Conservation (phyloP, 768 basidiomycete genomes). For the Lenzites betulinus region DNA sequence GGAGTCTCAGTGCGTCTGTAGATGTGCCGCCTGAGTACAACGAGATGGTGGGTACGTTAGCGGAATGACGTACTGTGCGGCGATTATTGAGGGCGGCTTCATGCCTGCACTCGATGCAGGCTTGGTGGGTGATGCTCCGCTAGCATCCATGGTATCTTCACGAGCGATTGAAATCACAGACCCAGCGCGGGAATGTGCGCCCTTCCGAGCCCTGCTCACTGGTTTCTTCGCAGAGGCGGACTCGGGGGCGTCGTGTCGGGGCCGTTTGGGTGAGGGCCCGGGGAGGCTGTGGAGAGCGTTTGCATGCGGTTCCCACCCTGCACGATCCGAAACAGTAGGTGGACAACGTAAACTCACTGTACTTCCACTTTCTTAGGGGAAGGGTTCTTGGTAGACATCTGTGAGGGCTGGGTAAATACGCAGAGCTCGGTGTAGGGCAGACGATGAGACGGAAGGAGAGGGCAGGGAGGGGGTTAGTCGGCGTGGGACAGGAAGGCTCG, state of each 20-base stretch:
- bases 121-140: slow-evolving; percentile 10
- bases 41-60: too few species aligned
- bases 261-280: slow-evolving; percentile 26
- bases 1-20: slow-evolving; percentile 22
- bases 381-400: slow-evolving; percentile 20
- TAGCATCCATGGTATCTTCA: slow-evolving; percentile 15
- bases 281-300: slow-evolving; percentile 12
- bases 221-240: slow-evolving; percentile 26
- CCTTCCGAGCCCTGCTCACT: slow-evolving; percentile 20
- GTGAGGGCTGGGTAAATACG: neutral
- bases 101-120: slow-evolving; percentile 12
- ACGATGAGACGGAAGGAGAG: neutral
- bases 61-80: slow-evolving; percentile 9
- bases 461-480: neutral
- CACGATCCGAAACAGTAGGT: neutral
- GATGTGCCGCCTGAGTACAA: neutral
- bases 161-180: slow-evolving; percentile 22
- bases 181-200: slow-evolving; percentile 22
- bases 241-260: slow-evolving; percentile 8
- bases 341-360: slow-evolving; percentile 29
- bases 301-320: neutral
- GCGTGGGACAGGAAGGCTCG: neutral
- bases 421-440: neutral
- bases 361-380: slow-evolving; percentile 37
- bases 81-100: slow-evolving; percentile 9